Conservation (phyloP, 805 yeast genomes). For the Metschnikowia orientalis region DNA sequence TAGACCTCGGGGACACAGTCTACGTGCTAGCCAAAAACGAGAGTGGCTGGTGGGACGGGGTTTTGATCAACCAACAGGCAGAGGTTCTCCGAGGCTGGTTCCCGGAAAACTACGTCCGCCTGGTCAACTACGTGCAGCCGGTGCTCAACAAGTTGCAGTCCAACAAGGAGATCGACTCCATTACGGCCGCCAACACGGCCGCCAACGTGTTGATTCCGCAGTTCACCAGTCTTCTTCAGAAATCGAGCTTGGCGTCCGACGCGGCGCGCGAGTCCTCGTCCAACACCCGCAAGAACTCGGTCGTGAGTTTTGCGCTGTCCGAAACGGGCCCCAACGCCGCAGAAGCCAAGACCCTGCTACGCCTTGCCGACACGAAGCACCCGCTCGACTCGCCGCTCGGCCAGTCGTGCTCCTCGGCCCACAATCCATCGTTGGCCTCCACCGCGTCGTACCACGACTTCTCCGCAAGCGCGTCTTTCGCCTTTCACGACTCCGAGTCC, state of each 20-base stretch:
- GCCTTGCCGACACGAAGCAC: conserved; percentile 3
- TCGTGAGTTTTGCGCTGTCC: conserved; percentile 47
- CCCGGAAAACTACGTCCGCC: conserved; percentile 59
- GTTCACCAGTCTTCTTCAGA: conserved; percentile 35
- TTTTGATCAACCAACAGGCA: conserved; percentile 33
- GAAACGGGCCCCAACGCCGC: conserved; percentile 29
- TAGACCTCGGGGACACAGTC: conserved; percentile 63
- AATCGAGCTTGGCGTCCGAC: conserved; percentile 26
- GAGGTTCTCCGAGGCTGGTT: conserved; percentile 75
- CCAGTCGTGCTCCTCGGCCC: background rate
- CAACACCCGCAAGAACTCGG: conserved; percentile 45
- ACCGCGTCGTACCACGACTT: conserved; percentile 9
- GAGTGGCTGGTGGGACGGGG: conserved; percentile 89
- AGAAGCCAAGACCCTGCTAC: conserved; percentile 3
- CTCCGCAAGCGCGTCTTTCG: conserved; percentile 4
- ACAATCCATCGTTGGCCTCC: conserved; percentile 12
- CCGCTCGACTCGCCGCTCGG: conserved; percentile 2
- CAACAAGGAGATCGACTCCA: conserved; percentile 38
- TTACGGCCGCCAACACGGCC: conserved; percentile 45
- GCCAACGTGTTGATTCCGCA: conserved; percentile 43
- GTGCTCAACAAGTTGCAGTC: conserved; percentile 34
- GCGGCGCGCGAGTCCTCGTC: conserved; percentile 28
- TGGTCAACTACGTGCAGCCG: conserved; percentile 42
- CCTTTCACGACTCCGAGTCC: conserved; percentile 6
- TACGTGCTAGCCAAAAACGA: conserved; percentile 62